Base-by-base conservation (phyloP, 768 basidiomycete species). In the Leccinum broughii region DNA sequence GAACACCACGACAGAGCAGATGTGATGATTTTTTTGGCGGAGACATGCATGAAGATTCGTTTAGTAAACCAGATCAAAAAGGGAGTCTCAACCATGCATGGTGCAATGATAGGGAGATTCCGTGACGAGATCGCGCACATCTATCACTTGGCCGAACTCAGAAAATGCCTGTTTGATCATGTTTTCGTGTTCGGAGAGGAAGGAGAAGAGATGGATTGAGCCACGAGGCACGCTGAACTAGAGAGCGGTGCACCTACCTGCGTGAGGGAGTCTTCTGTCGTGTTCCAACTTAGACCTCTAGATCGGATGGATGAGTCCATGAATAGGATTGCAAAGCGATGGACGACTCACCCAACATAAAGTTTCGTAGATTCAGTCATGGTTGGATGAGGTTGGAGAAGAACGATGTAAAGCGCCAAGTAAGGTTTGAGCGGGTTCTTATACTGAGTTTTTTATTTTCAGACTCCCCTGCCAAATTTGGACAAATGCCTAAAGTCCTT, bases 121-220 rank as follows among this genome's bases (percentile, higher is more conserved):
- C 68, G 30, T 58, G 65, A 64, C 65, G 62, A 64, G 66, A 72
- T 66, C 63, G 78, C 83, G 72, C 73, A 85, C 83, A 79, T 85
- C 83, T 61, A 73, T 54, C 65, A 85, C 76, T 39, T 74, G 56
- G 60, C 83, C 83, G 68, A 65, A 80, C 13, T 70, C 51, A 44
- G 67, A 62, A 76, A 85, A 85, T 6, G 77, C 77, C 78, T 81
- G 26, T 63, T 26, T 52, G 49, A 55, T 48, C 15, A 54, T 20
- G 44, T 4, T 64, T 34, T 50, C 13, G n/a, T n/a, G n/a, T n/a
- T n/a, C n/a, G n/a, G n/a, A n/a, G 51, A 30, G 58, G 62, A 55
- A 60, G 17, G 59, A 61, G 54, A 58, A 14, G 6, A 37, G 22
- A 54, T 13, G 37, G 48, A 56, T 57, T 68, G 55, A 64, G 64